Base-by-base conservation (phyloP, 129 eudicot genomes). In the Flaveria bidentis region DNA sequence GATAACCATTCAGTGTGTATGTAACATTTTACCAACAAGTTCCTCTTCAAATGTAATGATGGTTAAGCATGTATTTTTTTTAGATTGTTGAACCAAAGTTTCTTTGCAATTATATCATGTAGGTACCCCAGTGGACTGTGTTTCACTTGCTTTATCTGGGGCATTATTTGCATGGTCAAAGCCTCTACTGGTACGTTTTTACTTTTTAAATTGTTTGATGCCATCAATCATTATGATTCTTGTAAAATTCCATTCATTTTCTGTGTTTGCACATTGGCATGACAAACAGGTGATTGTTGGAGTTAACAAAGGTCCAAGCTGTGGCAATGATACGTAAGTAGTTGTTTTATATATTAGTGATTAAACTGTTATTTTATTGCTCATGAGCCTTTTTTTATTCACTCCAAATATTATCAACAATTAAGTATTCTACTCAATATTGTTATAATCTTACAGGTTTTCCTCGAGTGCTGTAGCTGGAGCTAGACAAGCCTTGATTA, bases 101-200 rank as follows among this genome's bases (percentile, higher is more conserved):
- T 18, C 1, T 67, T 8, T 47, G 57, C 12, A 9, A n/a, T 74
- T 23, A 11, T 69, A 55, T 46, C 64, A 66, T 76, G 79, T 53
- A 93, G 98, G 97, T 66, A 95, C 99, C 18, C 90, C 99, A 33
- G 99, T 84, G 36, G 99, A 95, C 51, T 95, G 99, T 88, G 99
- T 95, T 52, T 87, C 99, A 17, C 77, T 95, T 61, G 96, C 97
- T 2, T 82, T 95, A 73, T 95, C 97, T 2, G 99, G 97, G 74
- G 95, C 99, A 53, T 76, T 91, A 28, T 95, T 95, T 85, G 81
- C 96, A n/a, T 91, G 99, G 99, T 86, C 99, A 33, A 91, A 86
- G 85, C 99, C 99, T 22, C 69, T 82, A 1, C 74, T 95, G 96
- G 99, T 95, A 89, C 71, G 87, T 51, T 72, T 74, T 28, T 14